A percentile compares a stretch with the other conserved stretches of the same genome.
Conservation (phyloP, 2,329 filamentous ascomycete genomes). For the Aspergillus sclerotialis region DNA sequence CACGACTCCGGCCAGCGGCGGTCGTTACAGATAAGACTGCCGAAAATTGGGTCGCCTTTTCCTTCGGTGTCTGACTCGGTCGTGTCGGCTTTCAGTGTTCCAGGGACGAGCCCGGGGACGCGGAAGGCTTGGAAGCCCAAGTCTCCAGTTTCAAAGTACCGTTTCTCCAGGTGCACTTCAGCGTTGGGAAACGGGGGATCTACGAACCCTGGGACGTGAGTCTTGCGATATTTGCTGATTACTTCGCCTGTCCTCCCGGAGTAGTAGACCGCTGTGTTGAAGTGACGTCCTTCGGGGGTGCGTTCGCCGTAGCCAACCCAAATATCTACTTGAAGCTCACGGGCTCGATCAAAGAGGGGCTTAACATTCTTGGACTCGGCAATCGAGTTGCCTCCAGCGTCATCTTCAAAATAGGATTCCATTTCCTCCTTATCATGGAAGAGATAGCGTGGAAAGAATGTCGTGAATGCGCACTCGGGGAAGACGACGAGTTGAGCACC, state of each 20-base stretch:
- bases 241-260: slow-evolving; percentile 37
- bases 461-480: slow-evolving; percentile 50
- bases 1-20: slow-evolving; percentile 49
- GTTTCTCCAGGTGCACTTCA: slow-evolving; percentile 50
- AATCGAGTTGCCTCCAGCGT: no score
- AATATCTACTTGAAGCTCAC: slow-evolving; percentile 44
- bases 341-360: slow-evolving; percentile 44
- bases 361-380: slow-evolving; percentile 38
- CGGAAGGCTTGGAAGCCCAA: slow-evolving; percentile 50
- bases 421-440: slow-evolving; percentile 40
- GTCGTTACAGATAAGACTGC: slow-evolving; percentile 53
- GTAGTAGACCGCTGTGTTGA: slow-evolving; percentile 49
- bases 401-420: slow-evolving; percentile 46
- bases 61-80: no score
- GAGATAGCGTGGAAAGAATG: slow-evolving; percentile 50
- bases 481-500: slow-evolving; percentile 47
- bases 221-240: slow-evolving; percentile 49
- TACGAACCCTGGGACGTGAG: slow-evolving; percentile 49
- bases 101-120: slow-evolving; percentile 39
- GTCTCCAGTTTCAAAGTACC: slow-evolving; percentile 48
- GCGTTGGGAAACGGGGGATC: slow-evolving; percentile 44
- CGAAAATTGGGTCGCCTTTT: slow-evolving; percentile 46
- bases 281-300: slow-evolving; percentile 38
- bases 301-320: slow-evolving; percentile 49
- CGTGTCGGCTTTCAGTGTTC: no score